phyloP scores from a whole-genome alignment of 306 rosid species.

The Sicyos baderoa region DNA sequence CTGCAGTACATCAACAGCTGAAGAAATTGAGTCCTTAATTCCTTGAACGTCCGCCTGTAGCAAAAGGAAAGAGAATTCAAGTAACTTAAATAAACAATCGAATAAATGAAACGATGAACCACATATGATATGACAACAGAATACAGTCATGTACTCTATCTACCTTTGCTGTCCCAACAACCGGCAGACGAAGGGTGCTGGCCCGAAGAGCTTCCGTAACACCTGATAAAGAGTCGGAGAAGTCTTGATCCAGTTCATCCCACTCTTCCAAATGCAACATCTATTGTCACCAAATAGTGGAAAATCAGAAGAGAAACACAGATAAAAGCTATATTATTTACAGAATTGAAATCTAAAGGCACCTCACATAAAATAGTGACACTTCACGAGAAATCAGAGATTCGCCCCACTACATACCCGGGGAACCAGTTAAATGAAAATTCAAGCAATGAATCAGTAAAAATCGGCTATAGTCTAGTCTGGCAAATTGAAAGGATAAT shows the following conservation, averaged over 20 bases:
- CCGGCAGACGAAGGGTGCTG: slow-evolving; percentile 93
- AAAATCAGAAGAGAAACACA: neutral
- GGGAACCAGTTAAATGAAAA: neutral
- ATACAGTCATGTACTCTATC: neutral
- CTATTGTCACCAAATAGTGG: slow-evolving; percentile 27
- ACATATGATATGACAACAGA: slow-evolving; percentile 3
- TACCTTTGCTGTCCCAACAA: slow-evolving; percentile 74
- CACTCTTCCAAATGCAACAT: slow-evolving; percentile 69
- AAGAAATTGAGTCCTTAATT: slow-evolving; percentile 73
- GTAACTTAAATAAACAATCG: neutral
- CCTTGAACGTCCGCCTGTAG: slow-evolving; percentile 64
- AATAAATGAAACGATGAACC: neutral
- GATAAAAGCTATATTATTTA: neutral
- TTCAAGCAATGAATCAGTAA: neutral
- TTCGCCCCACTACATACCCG: too few relatives aligned
- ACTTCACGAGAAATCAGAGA: neutral
- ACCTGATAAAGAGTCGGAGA: slow-evolving; percentile 66
- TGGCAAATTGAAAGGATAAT: neutral
- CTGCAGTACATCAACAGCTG: slow-evolving; percentile 93
- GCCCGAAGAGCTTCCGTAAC: slow-evolving; percentile 77
- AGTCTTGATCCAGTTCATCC: slow-evolving; percentile 57
- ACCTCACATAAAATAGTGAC: neutral
- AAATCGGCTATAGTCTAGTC: neutral
- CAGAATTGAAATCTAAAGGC: neutral
- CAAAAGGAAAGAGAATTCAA: slow-evolving; percentile 17